Evolutionary conservation across 371 early-diverging fungal species (phyloP).

Genomic region (Mucor circinelloides): DNA sequence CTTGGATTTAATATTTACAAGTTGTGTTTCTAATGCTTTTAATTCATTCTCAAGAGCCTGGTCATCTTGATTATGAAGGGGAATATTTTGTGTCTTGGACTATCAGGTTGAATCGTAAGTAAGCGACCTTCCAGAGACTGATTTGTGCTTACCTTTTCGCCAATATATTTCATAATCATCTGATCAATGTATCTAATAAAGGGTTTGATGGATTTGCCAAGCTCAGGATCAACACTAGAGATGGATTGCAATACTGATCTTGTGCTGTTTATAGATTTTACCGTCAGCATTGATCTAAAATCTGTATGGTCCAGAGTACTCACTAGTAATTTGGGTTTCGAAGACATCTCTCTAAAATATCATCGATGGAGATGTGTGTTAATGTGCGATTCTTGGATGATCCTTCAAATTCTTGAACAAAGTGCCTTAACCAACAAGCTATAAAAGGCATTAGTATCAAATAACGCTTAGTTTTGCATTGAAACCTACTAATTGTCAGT

Average conservation of each 20-base stretch:
- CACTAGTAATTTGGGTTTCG: conserved; percentile 45
- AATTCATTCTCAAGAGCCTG: conserved; percentile 24
- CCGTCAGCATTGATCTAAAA: background rate
- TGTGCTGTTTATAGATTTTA: conserved; percentile 23
- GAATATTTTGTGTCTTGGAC: background rate
- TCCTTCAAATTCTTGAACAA: conserved; percentile 25
- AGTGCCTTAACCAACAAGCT: conserved; percentile 47
- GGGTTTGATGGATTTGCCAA: conserved; percentile 29
- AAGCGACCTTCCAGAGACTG: background rate
- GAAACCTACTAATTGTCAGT: conserved; percentile 38
- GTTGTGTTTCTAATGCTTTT: conserved; percentile 20
- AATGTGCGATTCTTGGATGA: conserved; percentile 17
- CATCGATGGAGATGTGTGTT: conserved; percentile 28
- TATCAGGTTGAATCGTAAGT: background rate
- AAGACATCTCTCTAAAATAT: conserved; percentile 40
- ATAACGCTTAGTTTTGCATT: background rate
- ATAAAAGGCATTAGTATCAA: background rate
- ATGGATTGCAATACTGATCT: conserved; percentile 33
- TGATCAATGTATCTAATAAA: conserved; percentile 40
- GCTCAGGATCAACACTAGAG: conserved; percentile 15
- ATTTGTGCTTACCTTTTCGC: conserved; percentile 12
- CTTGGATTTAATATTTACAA: conserved; percentile 20
- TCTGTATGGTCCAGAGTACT: background rate
- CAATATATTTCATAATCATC: conserved; percentile 22
- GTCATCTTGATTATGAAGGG: background rate